Evolutionary conservation across 2,329 filamentous ascomycete species (phyloP).

Genomic region (Davidsoniella neocaledoniae): DNA sequence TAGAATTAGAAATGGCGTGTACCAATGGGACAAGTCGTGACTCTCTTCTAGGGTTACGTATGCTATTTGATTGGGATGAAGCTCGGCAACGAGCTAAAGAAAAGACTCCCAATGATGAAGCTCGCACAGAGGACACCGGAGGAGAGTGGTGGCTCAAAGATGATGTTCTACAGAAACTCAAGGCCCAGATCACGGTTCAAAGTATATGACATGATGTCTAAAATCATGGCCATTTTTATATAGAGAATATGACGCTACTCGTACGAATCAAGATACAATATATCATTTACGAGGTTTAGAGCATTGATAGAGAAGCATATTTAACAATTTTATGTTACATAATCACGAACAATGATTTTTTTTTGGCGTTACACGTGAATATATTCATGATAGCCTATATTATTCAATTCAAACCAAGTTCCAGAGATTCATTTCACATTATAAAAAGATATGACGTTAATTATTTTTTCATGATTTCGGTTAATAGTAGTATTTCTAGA

Average conservation of each 20-base stretch:
- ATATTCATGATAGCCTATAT: too few relatives aligned
- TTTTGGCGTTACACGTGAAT: too few relatives aligned
- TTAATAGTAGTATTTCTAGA: conserved; percentile 2
- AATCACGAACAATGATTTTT: too few relatives aligned
- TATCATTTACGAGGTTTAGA: too few relatives aligned
- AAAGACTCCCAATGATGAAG: too few relatives aligned
- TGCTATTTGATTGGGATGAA: conserved; percentile 38
- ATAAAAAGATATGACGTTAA: too few relatives aligned
- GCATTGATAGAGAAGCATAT: too few relatives aligned
- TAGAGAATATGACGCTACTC: too few relatives aligned
- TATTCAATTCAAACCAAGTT: too few relatives aligned
- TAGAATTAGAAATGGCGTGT: conserved; percentile 40
- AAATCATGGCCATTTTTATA: not conserved
- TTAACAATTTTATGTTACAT: too few relatives aligned
- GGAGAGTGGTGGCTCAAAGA: conserved; percentile 38
- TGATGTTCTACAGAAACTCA: conserved; percentile 36
- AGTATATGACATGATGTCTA: not conserved
- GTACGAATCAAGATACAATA: too few relatives aligned
- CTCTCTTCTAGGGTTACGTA: conserved; percentile 29
- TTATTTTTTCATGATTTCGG: not conserved
- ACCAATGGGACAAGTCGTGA: conserved; percentile 26
- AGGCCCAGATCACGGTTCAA: conserved; percentile 27
- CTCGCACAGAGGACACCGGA: conserved; percentile 15
- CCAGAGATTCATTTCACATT: too few relatives aligned
- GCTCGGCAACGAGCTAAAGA: conserved; percentile 12